These are phyloP conservation scores for Dysphania ambrosioides DNA, from an alignment of 148 eudicot genomes.

Conservation along the genomic window DNA sequence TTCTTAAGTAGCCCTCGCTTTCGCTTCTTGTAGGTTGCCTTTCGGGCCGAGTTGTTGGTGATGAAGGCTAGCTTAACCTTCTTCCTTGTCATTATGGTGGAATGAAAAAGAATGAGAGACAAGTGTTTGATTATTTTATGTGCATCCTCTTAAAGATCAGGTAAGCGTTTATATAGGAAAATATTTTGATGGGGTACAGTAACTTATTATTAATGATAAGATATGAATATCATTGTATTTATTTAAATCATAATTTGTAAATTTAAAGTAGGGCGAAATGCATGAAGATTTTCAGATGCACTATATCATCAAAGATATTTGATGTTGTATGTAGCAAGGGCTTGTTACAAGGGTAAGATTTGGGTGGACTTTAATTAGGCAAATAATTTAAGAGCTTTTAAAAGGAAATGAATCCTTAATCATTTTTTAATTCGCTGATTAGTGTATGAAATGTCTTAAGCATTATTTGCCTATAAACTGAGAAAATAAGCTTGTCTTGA, in stretches of 20 bases:
- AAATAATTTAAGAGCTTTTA: background rate
- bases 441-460: too few relatives aligned
- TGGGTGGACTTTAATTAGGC: background rate
- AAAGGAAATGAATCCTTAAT: background rate
- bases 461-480: too few relatives aligned
- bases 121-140: background rate
- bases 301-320: background rate
- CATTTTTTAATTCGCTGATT: background rate
- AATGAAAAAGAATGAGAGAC: background rate
- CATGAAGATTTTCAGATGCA: too few relatives aligned
- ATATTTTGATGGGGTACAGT: background rate
- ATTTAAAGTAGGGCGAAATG: background rate
- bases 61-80: conserved; percentile 42
- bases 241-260: background rate
- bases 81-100: conserved; percentile 31
- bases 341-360: background rate
- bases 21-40: conserved; percentile 42
- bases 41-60: conserved; percentile 37
- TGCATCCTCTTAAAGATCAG: conserved; percentile 5
- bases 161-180: conserved; percentile 24
- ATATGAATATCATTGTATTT: background rate
- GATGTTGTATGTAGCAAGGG: background rate
- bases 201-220: conserved; percentile 12
- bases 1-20: conserved; percentile 38
- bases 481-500: background rate